A percentile compares a stretch with the other conserved stretches of the same genome.
phyloP scores from a whole-genome alignment of 805 yeast genomes.

The Jamesozyma piceae region DNA sequence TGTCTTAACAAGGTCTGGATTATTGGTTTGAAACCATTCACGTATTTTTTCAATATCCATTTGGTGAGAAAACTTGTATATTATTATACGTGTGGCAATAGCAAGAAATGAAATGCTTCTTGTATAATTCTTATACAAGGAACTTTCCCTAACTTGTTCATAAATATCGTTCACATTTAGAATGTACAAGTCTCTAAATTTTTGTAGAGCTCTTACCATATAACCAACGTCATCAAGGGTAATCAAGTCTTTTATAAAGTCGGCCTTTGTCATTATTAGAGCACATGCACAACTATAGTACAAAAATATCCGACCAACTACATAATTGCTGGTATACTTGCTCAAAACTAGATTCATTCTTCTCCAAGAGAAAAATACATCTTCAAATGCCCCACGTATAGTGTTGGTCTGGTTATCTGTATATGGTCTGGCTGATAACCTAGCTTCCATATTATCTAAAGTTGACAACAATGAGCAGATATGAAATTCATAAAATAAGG shows the following conservation, averaged over 20 bases:
- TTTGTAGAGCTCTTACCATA: conserved; percentile 2
- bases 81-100: conserved; percentile 12
- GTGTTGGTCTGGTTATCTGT: neutral
- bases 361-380: conserved; percentile 6
- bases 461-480: conserved; percentile 11
- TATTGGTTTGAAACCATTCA: conserved; percentile 55
- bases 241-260: neutral
- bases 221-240: conserved; percentile 5
- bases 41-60: conserved; percentile 51
- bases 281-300: conserved; percentile 5
- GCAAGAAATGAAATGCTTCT: conserved; percentile 14
- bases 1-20: conserved; percentile 37
- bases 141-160: conserved; percentile 10
- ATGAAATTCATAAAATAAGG: conserved; percentile 11
- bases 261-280: conserved; percentile 3
- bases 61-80: conserved; percentile 10
- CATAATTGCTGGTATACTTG: conserved; percentile 3
- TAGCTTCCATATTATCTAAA: conserved; percentile 16
- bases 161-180: conserved; percentile 7
- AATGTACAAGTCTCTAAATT: conserved; percentile 4
- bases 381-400: neutral
- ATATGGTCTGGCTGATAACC: conserved; percentile 8
- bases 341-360: conserved; percentile 5
- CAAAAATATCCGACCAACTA: conserved; percentile 1
- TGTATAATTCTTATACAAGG: conserved; percentile 10